Base-by-base conservation (phyloP, 2,329 filamentous ascomycete species). In the Didymella sp. region DNA sequence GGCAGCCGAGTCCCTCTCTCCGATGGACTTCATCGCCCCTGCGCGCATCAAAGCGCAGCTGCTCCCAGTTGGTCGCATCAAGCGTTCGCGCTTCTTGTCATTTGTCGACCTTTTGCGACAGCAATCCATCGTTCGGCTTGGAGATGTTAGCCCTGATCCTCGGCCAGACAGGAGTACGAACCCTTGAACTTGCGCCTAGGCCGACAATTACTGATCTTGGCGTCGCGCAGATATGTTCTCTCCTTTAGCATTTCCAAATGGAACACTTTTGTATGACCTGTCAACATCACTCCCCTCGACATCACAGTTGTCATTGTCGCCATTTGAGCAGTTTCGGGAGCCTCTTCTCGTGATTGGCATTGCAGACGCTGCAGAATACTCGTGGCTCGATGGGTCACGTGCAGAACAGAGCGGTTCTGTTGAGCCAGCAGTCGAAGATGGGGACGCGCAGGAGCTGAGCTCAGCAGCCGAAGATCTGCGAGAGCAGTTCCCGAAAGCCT, bases 261-360 rank as follows among this genome's bases (percentile, higher is more conserved):
- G 94, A 59, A 87, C 88, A 70, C 89, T 98, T 59, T 84, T 97
- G 68, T 97, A 95, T 82, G 90, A 96, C 74, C 84, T 97, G 60
- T 88, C 90, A 56, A 92, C 90, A 59, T 89, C 92, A 69, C 82
- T 89, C 52, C 89, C 92, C 22, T 87, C 90, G n/a, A 84, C 87
- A 28, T 91, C 91, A 28, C 91, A 96, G 72, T 81, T 91, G 40
- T 85, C 91, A 19, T 79, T 96, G 37, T 89, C 89, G 33, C 93
- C 95, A 1, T 97, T 97, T 80, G 95, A 99, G 74, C 81, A 94
- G 40, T 96, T 91, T 75, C 86, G 93, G 67, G 91, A 96, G 74
- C 89, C 92, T 8, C 82, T 97, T 51, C 86, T 90, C 48, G 83
- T 98, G 24, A 85, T 99, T 60, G 94, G 91, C 3, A 82, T 98